Evolutionary conservation across 1,284 basidiomycete species (phyloP), one percentile per base, ranked within the genome.

Genomic region (Inonotus hispidus): DNA sequence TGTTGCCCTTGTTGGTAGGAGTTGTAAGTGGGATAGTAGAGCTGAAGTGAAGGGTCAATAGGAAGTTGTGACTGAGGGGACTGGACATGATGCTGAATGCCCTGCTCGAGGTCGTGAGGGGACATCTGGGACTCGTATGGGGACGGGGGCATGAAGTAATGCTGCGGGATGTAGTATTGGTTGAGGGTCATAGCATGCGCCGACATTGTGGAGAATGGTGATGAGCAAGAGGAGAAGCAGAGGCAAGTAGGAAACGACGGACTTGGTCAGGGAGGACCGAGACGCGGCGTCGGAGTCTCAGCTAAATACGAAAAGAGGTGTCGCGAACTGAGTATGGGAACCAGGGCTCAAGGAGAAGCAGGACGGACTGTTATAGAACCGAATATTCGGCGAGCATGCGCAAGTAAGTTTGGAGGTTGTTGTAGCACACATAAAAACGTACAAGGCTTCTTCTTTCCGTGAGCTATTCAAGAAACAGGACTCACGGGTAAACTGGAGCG

Each of bases 31-130:
- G 63, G 59, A 39, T 60, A 61, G 56, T 64, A 64, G 27, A 61
- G 59, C 41, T 58, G 56, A 21, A 64, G 59, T n/a, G 59, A 47
- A 13, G 63, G 63, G 55, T 64, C 63, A 19, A 64, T 39, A 13
- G 61, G 63, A 16, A 64, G 38, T 11, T 60, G 63, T 23, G 59
- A 25, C 23, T 64, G 62, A 50, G 63, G 56, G 56, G 56, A 59
- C 38, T 64, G 63, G 56, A 55, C 38, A 21, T 57, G 63, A 46
- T 55, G 54, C 23, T 58, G 63, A 38, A 64, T 56, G 32, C 37
- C 46, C 23, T 54, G 59, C 21, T 64, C 63, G 8, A 55, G 46
- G 16, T 64, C 53, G 39, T 64, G 59, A 35, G 59, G 35, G 21
- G 58, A 39, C 29, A 60, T 56, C 19, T 63, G 58, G 29, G 53